Evolutionary conservation across 2,329 filamentous ascomycete species (phyloP), one percentile per base, ranked within the genome.

Genomic region (Calcarisporium arbuscula): DNA sequence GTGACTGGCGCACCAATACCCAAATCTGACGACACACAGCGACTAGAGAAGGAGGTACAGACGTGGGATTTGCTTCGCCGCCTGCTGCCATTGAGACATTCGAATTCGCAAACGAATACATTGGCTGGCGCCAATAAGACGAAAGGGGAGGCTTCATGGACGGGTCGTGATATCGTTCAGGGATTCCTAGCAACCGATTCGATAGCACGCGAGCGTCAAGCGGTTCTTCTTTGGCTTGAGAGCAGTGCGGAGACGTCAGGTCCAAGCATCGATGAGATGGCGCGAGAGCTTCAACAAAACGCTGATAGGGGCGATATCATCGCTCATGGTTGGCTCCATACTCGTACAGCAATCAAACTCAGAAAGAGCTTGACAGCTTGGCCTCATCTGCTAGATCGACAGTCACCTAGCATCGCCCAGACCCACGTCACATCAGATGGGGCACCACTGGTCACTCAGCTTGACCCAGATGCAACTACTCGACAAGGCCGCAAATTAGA

Each of bases 301-400:
- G 82, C 85, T 10, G 84, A 90, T 40, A 72, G 85, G 49, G 83
- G 84, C 8, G 85, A 89, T 32, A 78, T 89, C 8, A 85, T 92
- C 64, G 80, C 85, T 19, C 80, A 88, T 55, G 90, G 90, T 26
- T 95, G 89, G 85, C 76, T 95, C 43, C 87, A 95, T 56, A 95
- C 92, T 1, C 85, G 88, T 43, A 79, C 85, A 39, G 81, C 82
- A 30, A 87, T 98, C 60, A 98, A 98, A 65, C 75, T 85, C 37
- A 79, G 86, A 54, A 98, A 96, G 65, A 80, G 83, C 38, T 64
- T 92, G 44, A 75, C 84, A 39, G 74, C 77, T 19, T 80, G 75
- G 68, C 72, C 73, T 22, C 73, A 77, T 40, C 66, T 77, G 6
- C 61, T 87, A 16, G 80, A 85, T 38, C 78, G 77, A 3, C 68